These are phyloP conservation scores for Cladophialophora chaetospira DNA, from an alignment of 2,329 filamentous ascomycete species.

Conservation along the genomic window DNA sequence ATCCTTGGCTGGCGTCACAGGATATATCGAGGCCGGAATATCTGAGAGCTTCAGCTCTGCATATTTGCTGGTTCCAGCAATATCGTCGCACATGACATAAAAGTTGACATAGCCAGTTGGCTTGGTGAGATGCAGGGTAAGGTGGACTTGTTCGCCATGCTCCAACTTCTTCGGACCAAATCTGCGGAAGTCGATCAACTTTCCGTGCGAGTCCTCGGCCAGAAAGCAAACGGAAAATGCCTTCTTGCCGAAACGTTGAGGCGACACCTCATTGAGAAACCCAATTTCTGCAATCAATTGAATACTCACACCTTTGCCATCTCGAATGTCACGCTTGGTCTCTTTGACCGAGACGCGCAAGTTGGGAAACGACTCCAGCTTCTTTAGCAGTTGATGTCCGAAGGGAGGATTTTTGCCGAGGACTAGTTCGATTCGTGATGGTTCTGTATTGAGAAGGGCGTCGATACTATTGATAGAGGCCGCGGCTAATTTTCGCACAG, in stretches of 20 bases:
- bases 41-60: constrained; percentile 54
- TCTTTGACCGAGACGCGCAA: constrained; percentile 58
- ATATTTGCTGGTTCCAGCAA: constrained; percentile 63
- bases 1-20: constrained; percentile 30
- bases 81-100: constrained; percentile 80
- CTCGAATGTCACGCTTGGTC: constrained; percentile 45
- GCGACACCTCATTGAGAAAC: constrained; percentile 67
- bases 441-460: constrained; percentile 66
- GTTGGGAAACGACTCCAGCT: constrained; percentile 71
- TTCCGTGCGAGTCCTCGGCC: constrained; percentile 69
- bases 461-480: constrained; percentile 72
- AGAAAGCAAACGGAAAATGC: constrained; percentile 72
- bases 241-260: constrained; percentile 64
- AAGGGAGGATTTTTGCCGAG: constrained; percentile 81
- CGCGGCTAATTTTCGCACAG: constrained; percentile 71
- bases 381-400: constrained; percentile 68
- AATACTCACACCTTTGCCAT: constrained; percentile 54
- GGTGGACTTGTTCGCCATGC: constrained; percentile 62
- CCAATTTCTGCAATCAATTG: constrained; percentile 68
- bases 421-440: constrained; percentile 73
- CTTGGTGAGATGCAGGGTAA: constrained; percentile 58
- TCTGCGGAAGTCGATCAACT: constrained; percentile 67
- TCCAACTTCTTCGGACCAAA: constrained; percentile 66
- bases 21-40: constrained; percentile 51
- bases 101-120: constrained; percentile 64